Base-by-base conservation (phyloP, 2,329 filamentous ascomycete genomes). In the Colletotrichum orbiculare region DNA sequence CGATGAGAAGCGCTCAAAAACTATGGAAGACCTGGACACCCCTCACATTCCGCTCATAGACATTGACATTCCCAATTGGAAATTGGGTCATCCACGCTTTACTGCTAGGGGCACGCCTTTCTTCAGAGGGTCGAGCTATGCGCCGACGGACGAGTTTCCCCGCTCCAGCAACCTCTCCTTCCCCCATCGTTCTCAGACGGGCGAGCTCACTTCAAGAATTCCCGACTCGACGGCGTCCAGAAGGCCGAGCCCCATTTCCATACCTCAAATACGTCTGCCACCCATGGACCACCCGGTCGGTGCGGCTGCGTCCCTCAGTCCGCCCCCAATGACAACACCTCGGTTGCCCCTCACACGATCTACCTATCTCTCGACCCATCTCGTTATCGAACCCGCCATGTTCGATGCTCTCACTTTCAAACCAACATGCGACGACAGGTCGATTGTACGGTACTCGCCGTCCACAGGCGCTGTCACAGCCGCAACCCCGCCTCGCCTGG, bases 401-500 rank as follows among this genome's bases (percentile, higher is more conserved):
- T 98, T 94, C 75, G 93, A 97, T 74, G 81, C 83, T 5, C 83
- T 98, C 62, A 92, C 92, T 6, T 88, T 91, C 69, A 91, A 93
- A 69, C 93, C 95, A 52, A 79, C 80, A n/a, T 90, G 88, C 70
- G 92, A 98, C 75, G 89, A 97, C 74, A 86, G 87, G 50, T 83
- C 89, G 1, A 89, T 97, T 62, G 95, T 99, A 25, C 91, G 93
- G 63, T 97, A 96, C 76, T 89, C 92, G 15, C 77, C 89, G 3
- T 80, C 83, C 4, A 88, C 87, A 10, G 89, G 89, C 53, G 87
- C 93, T 46, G 94, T 99, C 17, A 90, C 90, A 37, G 96, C 96
- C 39, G 96, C 96, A 12, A 97, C 94, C 0, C 94, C 95, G 2
- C 90, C 94, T 3, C 90, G 96, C 11, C 88, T 99, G 42, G 92